Percentiles rank a stretch among this genome's conserved stretches.
Evolutionary conservation across 257 asterid species (phyloP).

Genomic region (Lavandula angustifolia): DNA sequence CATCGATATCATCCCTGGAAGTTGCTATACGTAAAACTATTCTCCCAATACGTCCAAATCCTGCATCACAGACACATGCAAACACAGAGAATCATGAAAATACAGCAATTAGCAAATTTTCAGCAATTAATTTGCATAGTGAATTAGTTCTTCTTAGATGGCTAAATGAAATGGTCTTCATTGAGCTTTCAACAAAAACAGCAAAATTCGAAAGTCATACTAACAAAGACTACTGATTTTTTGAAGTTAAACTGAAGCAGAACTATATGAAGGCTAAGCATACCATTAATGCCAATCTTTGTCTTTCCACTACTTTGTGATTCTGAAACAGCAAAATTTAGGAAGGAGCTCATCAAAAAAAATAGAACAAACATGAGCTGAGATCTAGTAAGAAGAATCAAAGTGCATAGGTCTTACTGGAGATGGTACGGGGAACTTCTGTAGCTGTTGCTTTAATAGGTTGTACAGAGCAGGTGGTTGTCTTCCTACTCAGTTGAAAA

Average conservation of each 20-base stretch:
- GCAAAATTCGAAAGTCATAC: background rate
- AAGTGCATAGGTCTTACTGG: slow-evolving; percentile 44
- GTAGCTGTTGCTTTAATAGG: slow-evolving; percentile 85
- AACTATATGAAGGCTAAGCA: slow-evolving; percentile 24
- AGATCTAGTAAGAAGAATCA: background rate
- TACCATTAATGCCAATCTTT: slow-evolving; percentile 90
- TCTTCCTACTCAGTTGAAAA: slow-evolving; percentile 41
- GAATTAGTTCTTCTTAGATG: background rate
- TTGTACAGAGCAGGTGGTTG: slow-evolving; percentile 35
- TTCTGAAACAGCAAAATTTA: slow-evolving; percentile 45
- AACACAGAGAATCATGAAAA: background rate
- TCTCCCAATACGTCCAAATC: slow-evolving; percentile 98
- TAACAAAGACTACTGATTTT: slow-evolving; percentile 12
- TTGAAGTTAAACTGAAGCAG: slow-evolving; percentile 13
- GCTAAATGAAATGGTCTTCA: background rate
- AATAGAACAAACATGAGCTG: slow-evolving; percentile 5
- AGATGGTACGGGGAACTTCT: slow-evolving; percentile 64
- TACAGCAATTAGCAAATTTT: background rate
- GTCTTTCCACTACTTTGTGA: slow-evolving; percentile 62
- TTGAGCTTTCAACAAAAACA: background rate
- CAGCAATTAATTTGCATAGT: background rate
- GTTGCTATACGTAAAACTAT: slow-evolving; percentile 85
- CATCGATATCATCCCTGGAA: slow-evolving; percentile 90
- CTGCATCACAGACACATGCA: slow-evolving; percentile 40
- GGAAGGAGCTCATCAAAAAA: slow-evolving; percentile 30